Percentiles rank a stretch among this genome's conserved stretches.
phyloP scores from a whole-genome alignment of 768 basidiomycete genomes.

The Paxillus rubicundulus region DNA sequence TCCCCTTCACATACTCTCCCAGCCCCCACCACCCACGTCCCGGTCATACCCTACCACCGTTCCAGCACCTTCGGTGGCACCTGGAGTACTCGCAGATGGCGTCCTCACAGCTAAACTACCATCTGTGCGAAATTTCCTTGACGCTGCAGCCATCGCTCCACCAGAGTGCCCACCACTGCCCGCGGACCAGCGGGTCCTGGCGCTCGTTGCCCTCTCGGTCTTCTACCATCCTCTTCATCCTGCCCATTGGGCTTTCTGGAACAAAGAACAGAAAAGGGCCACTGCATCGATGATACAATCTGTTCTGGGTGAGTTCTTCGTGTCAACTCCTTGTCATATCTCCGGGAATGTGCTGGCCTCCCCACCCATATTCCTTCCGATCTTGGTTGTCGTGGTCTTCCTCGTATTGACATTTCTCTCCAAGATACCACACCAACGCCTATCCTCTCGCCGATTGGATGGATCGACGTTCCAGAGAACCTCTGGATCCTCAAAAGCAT shows the following conservation, averaged over 20 bases:
- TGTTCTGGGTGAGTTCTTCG: constrained; percentile 46
- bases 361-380: not conserved
- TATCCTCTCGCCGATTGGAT: constrained; percentile 35
- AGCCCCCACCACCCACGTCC: constrained; percentile 15
- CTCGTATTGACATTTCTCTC: constrained; percentile 8
- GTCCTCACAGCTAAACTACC: constrained; percentile 49
- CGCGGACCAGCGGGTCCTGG: constrained; percentile 45
- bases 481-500: constrained; percentile 34
- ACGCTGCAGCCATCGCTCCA: constrained; percentile 36
- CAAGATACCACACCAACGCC: constrained; percentile 30
- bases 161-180: constrained; percentile 40
- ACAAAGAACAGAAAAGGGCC: constrained; percentile 42
- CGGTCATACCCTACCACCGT: constrained; percentile 20
- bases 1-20: constrained; percentile 30
- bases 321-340: not conserved
- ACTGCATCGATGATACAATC: constrained; percentile 55
- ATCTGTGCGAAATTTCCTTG: constrained; percentile 48
- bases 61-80: constrained; percentile 29
- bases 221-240: constrained; percentile 53
- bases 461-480: constrained; percentile 33
- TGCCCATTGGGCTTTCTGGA: constrained; percentile 68
- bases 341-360: not conserved
- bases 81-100: constrained; percentile 37
- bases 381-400: not conserved
- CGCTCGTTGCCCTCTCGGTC: constrained; percentile 60